Conservation (phyloP, 805 yeast species). For the Candida oleophila region DNA sequence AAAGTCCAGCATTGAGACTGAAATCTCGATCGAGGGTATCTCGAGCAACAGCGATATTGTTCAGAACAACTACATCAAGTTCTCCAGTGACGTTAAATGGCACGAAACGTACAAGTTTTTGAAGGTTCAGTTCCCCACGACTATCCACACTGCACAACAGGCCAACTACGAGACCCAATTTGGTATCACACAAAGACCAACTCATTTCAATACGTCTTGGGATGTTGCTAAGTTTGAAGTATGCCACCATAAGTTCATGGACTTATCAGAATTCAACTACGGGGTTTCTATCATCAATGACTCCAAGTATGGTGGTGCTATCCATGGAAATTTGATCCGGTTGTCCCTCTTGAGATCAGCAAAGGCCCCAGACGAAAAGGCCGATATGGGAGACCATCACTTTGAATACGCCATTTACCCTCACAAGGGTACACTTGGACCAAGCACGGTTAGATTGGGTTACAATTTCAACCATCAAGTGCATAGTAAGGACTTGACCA, state of each 20-base stretch:
- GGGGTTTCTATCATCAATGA: slow-evolving; percentile 87
- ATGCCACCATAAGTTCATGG: slow-evolving; percentile 91
- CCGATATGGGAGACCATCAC: slow-evolving; percentile 88
- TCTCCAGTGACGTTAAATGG: slow-evolving; percentile 67
- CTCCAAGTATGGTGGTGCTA: slow-evolving; percentile 87
- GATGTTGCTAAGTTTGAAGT: slow-evolving; percentile 96
- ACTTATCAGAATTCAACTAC: slow-evolving; percentile 78
- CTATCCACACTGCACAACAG: slow-evolving; percentile 59
- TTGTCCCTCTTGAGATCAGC: slow-evolving; percentile 85
- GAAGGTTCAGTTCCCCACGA: slow-evolving; percentile 94
- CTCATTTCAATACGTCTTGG: slow-evolving; percentile 94
- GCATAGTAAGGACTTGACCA: slow-evolving; percentile 11
- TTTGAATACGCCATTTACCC: slow-evolving; percentile 85
- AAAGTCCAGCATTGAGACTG: slow-evolving; percentile 59
- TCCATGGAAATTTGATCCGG: slow-evolving; percentile 91
- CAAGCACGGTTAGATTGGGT: slow-evolving; percentile 69
- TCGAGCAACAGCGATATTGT: slow-evolving; percentile 41
- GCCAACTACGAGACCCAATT: slow-evolving; percentile 94
- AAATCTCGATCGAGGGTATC: slow-evolving; percentile 66
- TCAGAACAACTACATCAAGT: slow-evolving; percentile 35
- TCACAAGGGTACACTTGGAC: slow-evolving; percentile 65
- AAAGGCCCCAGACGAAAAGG: slow-evolving; percentile 90
- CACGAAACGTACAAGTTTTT: slow-evolving; percentile 82
- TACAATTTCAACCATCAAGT: slow-evolving; percentile 71
- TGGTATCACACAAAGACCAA: slow-evolving; percentile 88